Base-by-base conservation (phyloP, 116 monocot species). In the Zostera marina region DNA sequence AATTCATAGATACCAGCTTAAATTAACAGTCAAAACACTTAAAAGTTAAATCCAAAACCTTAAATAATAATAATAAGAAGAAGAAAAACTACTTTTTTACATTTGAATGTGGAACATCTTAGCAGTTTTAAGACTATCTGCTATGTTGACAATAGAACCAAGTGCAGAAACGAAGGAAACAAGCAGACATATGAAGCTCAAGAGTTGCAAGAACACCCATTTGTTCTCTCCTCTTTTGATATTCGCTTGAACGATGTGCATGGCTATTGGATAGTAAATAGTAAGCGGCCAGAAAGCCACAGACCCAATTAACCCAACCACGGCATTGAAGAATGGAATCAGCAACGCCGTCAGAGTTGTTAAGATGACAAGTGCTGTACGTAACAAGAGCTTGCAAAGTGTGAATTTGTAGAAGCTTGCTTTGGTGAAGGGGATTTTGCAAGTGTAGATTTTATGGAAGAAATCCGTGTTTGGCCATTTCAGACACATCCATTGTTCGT, bases 251-350 rank as follows among this genome's bases (percentile, higher is more conserved):
- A n/a, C 22, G 17, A 72, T 72, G 72, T 80, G 74, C 60, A 79
- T 70, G 0, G 72, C 60, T 49, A 80, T 69, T 0, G 80, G 84
- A 66, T 58, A 80, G 77, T 77, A 74, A 14, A 80, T 77, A 0
- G 77, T 85, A 41, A 80, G 42, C 5, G 84, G 77, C 74, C 77
- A 84, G 66, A 84, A 84, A 9, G 69, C 74, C 1, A 85, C 11
- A 0, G 84, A 52, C 6, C 77, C 84, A 2, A 84, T 67, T 71
- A 79, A 54, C 4, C 84, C 77, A 2, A 84, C 64, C 5, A 84
- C 52, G 9, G 76, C 84, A 26, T 84, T 84, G 77, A 84, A 80
- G 74, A 84, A 80, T 0, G 80, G 80, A 13, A 84, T 60, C 77
- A 77, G 65, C 41, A 79, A 70, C 6, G 84, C 73, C 1, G 74